Conservation (phyloP, 202 grass and related monocot species). For the Alloteropsis angusta region DNA sequence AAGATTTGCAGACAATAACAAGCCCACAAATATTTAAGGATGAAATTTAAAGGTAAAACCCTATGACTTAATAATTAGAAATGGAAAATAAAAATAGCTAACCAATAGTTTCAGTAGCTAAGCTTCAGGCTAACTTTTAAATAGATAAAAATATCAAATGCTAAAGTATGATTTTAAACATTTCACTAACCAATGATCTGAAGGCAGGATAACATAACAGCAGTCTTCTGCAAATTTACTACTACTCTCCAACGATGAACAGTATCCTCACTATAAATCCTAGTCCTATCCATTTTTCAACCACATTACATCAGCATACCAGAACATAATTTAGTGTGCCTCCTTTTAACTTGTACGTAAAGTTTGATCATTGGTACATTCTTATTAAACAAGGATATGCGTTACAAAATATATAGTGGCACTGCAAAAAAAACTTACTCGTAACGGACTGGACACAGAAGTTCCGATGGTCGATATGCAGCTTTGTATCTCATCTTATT, state of each 20-base stretch:
- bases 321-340: not conserved
- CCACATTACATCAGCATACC: not conserved
- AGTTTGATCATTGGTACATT: not conserved
- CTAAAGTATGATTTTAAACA: not conserved
- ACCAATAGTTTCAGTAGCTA: not conserved
- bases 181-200: not conserved
- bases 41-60: not conserved
- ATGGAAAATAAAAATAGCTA: constrained; percentile 9
- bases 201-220: not conserved
- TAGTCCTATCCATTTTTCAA: not conserved
- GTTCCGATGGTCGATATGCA: constrained; percentile 83
- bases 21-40: not conserved
- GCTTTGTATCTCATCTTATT: constrained; percentile 99
- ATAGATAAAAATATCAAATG: not conserved
- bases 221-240: not conserved
- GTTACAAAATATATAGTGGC: not conserved
- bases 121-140: not conserved
- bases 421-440: constrained; percentile 36
- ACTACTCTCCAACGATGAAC: not conserved
- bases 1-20: not conserved
- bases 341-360: not conserved
- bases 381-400: constrained; percentile 4
- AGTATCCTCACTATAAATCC: not conserved
- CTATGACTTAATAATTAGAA: not conserved
- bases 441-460: constrained; percentile 87